Conservation (phyloP, 371 early-diverging fungal species). For the Lichtheimia hyalospora region DNA sequence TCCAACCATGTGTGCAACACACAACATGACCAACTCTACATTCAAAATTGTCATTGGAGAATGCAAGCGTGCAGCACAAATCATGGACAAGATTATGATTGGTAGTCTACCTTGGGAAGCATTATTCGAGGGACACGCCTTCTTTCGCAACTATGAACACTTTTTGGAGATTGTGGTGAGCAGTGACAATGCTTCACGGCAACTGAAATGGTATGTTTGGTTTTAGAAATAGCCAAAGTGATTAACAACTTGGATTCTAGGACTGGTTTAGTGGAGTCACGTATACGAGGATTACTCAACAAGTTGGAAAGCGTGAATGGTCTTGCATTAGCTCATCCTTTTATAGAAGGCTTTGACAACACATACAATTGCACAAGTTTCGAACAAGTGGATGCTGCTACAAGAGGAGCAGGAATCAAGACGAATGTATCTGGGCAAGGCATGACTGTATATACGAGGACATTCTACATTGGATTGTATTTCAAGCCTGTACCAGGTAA, state of each 20-base stretch:
- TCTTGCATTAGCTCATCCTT: slow-evolving; percentile 87
- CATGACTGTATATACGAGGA: slow-evolving; percentile 63
- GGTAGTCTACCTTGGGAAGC: slow-evolving; percentile 57
- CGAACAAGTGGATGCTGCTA: slow-evolving; percentile 64
- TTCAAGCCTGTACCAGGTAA: slow-evolving; percentile 58
- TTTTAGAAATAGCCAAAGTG: background rate
- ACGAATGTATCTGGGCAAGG: slow-evolving; percentile 25
- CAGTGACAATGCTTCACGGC: slow-evolving; percentile 69
- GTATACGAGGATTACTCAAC: slow-evolving; percentile 86
- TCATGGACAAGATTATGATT: slow-evolving; percentile 74
- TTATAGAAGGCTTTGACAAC: slow-evolving; percentile 84
- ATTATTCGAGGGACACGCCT: slow-evolving; percentile 86
- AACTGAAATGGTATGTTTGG: slow-evolving; percentile 61
- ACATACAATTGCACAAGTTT: slow-evolving; percentile 58
- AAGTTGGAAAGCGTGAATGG: slow-evolving; percentile 86
- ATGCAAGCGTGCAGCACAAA: slow-evolving; percentile 72
- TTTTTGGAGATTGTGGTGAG: slow-evolving; percentile 94
- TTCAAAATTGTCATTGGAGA: slow-evolving; percentile 86
- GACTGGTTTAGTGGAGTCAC: slow-evolving; percentile 91
- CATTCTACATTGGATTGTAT: slow-evolving; percentile 88
- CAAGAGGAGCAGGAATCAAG: slow-evolving; percentile 58
- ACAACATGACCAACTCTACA: slow-evolving; percentile 97
- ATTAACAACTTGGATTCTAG: slow-evolving; percentile 1
- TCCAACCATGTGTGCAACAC: slow-evolving; percentile 99
- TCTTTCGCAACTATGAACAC: slow-evolving; percentile 88